Evolutionary conservation across 257 asterid genomes (phyloP).

Genomic region (Fraxinus americana): DNA sequence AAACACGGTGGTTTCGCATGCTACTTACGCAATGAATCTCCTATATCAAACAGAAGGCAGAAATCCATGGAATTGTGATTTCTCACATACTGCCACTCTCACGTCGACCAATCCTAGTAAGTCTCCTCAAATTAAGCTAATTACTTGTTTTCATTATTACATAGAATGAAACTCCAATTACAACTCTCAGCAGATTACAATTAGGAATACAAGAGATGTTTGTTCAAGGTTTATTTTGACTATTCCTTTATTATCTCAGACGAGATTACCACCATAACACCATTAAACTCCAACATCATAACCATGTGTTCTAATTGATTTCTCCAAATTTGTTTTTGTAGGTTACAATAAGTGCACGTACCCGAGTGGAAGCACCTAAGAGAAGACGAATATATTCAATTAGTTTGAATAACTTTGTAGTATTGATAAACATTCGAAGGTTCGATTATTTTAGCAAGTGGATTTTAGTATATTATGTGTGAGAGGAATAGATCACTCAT

Average conservation of each 20-base stretch:
- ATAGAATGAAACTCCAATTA: background rate
- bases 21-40: conserved; percentile 68
- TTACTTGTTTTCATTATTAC: background rate
- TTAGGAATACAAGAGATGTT: background rate
- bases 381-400: conserved; percentile 16
- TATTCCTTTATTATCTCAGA: background rate
- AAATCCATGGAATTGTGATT: conserved; percentile 51
- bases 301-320: background rate
- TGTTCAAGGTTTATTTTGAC: background rate
- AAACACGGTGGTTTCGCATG: conserved; percentile 48
- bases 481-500: conserved; percentile 9
- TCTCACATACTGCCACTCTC: conserved; percentile 49
- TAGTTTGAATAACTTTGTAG: background rate
- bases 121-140: conserved; percentile 7
- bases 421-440: background rate
- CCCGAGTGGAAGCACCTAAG: conserved; percentile 42
- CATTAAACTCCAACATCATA: background rate
- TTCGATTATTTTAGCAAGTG: conserved; percentile 8
- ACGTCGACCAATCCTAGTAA: conserved; percentile 59
- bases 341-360: conserved; percentile 56
- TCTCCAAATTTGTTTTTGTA: conserved; percentile 14
- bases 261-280: background rate
- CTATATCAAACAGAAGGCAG: conserved; percentile 41
- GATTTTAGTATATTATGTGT: conserved; percentile 23
- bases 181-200: background rate